Evolutionary conservation across 73 alveolate genomes (phyloP).

Genomic region (Uronychia binucleata): DNA sequence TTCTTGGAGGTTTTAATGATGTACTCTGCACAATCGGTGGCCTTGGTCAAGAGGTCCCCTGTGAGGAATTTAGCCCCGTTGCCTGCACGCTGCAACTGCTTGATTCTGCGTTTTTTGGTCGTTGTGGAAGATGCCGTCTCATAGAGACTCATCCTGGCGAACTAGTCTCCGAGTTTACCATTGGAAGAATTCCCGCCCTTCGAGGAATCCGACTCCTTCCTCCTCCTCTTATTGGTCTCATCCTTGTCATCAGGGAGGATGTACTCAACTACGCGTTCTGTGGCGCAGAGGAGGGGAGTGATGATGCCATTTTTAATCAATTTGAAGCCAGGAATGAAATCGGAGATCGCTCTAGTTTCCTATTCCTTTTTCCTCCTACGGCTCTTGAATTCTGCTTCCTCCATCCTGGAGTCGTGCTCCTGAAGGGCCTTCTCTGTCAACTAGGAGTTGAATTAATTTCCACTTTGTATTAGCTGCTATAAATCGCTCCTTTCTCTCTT

Average conservation of each 20-base stretch:
- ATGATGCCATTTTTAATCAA: slow-evolving; percentile 53
- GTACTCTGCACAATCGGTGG: slow-evolving; percentile 57
- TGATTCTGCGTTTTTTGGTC: slow-evolving; percentile 34
- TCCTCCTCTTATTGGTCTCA: neutral
- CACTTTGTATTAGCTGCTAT: slow-evolving; percentile 41
- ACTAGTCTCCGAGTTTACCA: neutral
- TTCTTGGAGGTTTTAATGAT: slow-evolving; percentile 36
- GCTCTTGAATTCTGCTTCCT: neutral
- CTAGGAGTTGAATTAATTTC: slow-evolving; percentile 30
- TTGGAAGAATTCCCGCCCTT: neutral
- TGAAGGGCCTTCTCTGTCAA: slow-evolving; percentile 49
- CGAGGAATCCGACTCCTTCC: neutral
- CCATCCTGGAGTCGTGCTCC: slow-evolving; percentile 5
- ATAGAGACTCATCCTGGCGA: neutral
- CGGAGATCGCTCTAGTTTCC: neutral
- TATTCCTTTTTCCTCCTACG: neutral
- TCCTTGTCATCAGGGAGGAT: slow-evolving; percentile 45
- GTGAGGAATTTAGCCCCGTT: slow-evolving; percentile 13
- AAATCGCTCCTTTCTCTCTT: slow-evolving; percentile 35
- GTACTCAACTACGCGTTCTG: slow-evolving; percentile 69
- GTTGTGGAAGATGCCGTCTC: neutral
- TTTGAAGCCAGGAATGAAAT: slow-evolving; percentile 50
- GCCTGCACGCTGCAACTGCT: slow-evolving; percentile 28
- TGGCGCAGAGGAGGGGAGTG: slow-evolving; percentile 58
- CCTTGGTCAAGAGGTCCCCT: slow-evolving; percentile 50